Evolutionary conservation across 148 eudicot species (phyloP).

Genomic region (Beta vulgaris): DNA sequence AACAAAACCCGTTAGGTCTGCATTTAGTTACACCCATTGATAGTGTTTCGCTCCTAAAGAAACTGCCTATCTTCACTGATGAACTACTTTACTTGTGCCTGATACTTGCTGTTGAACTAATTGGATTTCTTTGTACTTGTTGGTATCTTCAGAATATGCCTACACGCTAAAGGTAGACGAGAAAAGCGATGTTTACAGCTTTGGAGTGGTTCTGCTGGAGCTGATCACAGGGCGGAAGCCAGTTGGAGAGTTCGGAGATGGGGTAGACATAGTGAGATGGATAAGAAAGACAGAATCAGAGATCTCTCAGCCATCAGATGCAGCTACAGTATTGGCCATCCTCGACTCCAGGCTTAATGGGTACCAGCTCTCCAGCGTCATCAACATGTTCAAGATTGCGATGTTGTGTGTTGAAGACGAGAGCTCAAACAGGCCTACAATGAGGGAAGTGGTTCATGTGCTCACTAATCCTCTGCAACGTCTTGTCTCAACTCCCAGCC

Average conservation of each 20-base stretch:
- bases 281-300: constrained; percentile 59
- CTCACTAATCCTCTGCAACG: constrained; percentile 64
- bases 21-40: no score
- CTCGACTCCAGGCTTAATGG: constrained; percentile 69
- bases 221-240: constrained; percentile 76
- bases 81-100: no score
- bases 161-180: constrained; percentile 90
- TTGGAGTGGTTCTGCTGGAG: constrained; percentile 86
- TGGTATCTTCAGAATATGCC: constrained; percentile 59
- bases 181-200: constrained; percentile 96
- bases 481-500: constrained; percentile 17
- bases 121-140: no score
- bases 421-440: constrained; percentile 68
- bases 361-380: constrained; percentile 50
- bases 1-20: no score
- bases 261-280: constrained; percentile 97
- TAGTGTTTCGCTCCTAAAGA: no score
- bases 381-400: constrained; percentile 82
- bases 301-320: constrained; percentile 59
- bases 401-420: constrained; percentile 88
- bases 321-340: constrained; percentile 71
- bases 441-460: constrained; percentile 92
- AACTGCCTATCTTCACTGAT: no score
- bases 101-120: no score
- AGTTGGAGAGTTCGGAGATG: constrained; percentile 92